phyloP scores from a whole-genome alignment of 73 alveolate genomes.

The Paramecium sonneborni region DNA sequence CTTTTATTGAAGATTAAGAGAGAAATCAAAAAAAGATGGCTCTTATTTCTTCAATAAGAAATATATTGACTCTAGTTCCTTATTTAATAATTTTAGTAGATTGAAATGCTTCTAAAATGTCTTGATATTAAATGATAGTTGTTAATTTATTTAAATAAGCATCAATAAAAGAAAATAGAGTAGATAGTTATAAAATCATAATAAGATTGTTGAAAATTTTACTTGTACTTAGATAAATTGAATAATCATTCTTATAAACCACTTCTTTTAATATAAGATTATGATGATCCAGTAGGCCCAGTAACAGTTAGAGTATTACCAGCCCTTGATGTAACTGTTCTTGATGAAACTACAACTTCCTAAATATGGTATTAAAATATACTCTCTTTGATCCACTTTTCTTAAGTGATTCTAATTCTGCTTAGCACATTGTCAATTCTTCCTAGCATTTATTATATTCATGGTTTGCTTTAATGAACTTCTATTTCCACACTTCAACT shows the following conservation, averaged over 20 bases:
- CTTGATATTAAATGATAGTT: not conserved
- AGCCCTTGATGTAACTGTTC: conserved; percentile 25
- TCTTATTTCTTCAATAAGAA: not conserved
- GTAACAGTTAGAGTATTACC: conserved; percentile 3
- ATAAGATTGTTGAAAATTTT: not conserved
- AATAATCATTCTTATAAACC: not conserved
- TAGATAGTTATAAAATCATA: not conserved
- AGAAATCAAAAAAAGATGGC: not conserved
- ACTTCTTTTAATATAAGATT: not conserved
- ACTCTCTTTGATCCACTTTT: conserved; percentile 14
- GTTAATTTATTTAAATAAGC: no score
- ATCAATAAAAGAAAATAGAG: no score
- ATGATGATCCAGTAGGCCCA: conserved; percentile 18
- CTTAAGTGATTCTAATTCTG: conserved; percentile 55
- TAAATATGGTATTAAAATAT: not conserved
- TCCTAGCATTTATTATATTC: not conserved
- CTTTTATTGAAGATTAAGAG: not conserved
- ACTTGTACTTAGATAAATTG: not conserved
- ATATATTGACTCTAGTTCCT: not conserved
- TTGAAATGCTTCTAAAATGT: not conserved
- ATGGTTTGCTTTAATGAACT: conserved; percentile 16
- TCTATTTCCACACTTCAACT: conserved; percentile 40
- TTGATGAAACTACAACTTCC: not conserved
- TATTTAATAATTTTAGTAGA: not conserved
- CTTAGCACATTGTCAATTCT: conserved; percentile 46